These are phyloP conservation scores for Piper betle DNA, from an alignment of 164 flowering plant genomes.

Conservation along the genomic window DNA sequence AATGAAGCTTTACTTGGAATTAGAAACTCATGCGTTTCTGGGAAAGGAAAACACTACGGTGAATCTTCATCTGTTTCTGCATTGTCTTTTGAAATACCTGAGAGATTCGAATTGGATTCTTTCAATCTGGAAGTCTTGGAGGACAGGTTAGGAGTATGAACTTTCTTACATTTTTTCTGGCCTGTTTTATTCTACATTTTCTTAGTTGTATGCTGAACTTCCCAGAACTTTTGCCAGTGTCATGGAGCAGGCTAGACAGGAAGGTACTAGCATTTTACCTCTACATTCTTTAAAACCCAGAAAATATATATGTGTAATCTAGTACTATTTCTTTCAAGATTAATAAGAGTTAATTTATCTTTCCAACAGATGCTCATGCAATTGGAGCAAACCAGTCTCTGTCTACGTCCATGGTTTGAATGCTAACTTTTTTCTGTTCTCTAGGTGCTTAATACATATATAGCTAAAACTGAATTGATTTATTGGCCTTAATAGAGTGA, in stretches of 20 bases:
- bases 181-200: slow-evolving; percentile 2
- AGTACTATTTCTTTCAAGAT: too few relatives aligned
- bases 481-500: too few relatives aligned
- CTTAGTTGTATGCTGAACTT: slow-evolving; percentile 4
- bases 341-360: not conserved
- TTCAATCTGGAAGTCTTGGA: slow-evolving; percentile 32
- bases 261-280: too few relatives aligned
- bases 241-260: too few relatives aligned
- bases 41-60: not conserved
- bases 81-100: not conserved
- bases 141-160: slow-evolving; percentile 30
- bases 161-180: not conserved
- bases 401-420: slow-evolving; percentile 10
- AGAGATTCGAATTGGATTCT: slow-evolving; percentile 2
- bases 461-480: too few relatives aligned
- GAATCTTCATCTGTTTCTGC: not conserved
- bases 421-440: not conserved
- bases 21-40: not conserved
- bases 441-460: not conserved
- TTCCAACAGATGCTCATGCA: slow-evolving; percentile 18
- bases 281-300: too few relatives aligned
- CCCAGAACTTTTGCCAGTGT: slow-evolving; percentile 24
- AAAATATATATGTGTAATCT: too few relatives aligned
- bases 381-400: slow-evolving; percentile 9
- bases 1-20: slow-evolving; percentile 3